Evolutionary conservation across 1,139 yeast species (phyloP).

Genomic region (Scheffersomyces stambukii): DNA sequence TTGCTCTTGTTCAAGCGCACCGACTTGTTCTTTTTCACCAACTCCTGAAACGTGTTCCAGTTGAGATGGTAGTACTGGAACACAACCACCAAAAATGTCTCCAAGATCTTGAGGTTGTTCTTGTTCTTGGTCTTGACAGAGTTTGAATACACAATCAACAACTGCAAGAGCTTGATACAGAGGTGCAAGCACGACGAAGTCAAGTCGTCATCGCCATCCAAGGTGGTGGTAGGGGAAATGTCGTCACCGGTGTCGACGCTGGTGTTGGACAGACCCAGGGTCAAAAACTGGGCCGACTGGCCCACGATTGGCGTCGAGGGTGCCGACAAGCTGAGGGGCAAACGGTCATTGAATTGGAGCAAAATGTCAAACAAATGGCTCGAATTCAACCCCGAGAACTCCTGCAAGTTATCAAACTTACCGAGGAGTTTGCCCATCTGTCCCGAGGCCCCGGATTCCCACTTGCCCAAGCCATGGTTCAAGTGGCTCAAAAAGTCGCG

Average conservation of each 20-base stretch:
- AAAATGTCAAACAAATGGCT: slow-evolving; percentile 31
- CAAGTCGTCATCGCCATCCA: background rate
- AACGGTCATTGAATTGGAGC: slow-evolving; percentile 36
- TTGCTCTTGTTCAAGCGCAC: slow-evolving; percentile 35
- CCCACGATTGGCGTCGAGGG: slow-evolving; percentile 38
- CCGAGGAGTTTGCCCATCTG: slow-evolving; percentile 21
- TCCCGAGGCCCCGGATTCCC: slow-evolving; percentile 23
- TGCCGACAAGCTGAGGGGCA: slow-evolving; percentile 43
- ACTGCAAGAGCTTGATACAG: slow-evolving; percentile 28
- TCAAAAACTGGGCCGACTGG: slow-evolving; percentile 2
- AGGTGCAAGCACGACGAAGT: slow-evolving; percentile 17
- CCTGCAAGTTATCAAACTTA: no score
- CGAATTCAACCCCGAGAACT: slow-evolving; percentile 31
- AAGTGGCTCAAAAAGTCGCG: slow-evolving; percentile 22
- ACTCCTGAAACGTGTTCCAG: slow-evolving; percentile 37
- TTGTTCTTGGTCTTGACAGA: slow-evolving; percentile 30
- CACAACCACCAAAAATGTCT: slow-evolving; percentile 31
- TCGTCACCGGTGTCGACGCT: background rate
- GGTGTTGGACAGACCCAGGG: no score
- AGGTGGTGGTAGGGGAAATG: background rate
- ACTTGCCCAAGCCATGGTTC: slow-evolving; percentile 22
- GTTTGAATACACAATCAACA: slow-evolving; percentile 33
- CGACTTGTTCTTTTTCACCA: slow-evolving; percentile 30
- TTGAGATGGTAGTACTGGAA: slow-evolving; percentile 41
- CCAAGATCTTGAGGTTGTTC: slow-evolving; percentile 28